phyloP scores from a whole-genome alignment of 768 basidiomycete genomes.

The Boletus vermiculosoides region DNA sequence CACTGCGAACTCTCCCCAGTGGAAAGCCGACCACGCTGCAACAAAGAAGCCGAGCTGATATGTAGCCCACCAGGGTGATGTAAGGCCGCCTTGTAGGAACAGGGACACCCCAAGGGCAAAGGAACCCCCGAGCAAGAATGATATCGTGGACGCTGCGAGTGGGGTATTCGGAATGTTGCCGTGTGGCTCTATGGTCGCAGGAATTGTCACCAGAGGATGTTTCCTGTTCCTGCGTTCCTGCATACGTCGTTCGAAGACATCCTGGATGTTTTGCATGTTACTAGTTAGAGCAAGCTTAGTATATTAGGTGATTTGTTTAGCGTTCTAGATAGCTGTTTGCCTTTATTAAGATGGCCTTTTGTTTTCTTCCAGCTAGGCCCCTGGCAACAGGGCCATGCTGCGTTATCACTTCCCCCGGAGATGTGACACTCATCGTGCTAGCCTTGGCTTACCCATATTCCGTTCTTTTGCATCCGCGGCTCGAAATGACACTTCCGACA shows the following conservation, averaged over 20 bases:
- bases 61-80: constrained; percentile 58
- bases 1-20: constrained; percentile 92
- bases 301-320: not conserved
- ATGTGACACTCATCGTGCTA: constrained; percentile 11
- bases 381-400: constrained; percentile 22
- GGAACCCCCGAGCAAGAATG: constrained; percentile 78
- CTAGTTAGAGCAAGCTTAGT: constrained; percentile 15
- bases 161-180: constrained; percentile 89
- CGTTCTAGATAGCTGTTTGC: constrained; percentile 1
- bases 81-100: constrained; percentile 47
- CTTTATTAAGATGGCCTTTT: constrained; percentile 13
- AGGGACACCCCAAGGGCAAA: constrained; percentile 59
- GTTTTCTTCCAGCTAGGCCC: not conserved
- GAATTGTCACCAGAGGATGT: constrained; percentile 55
- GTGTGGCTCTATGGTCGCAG: constrained; percentile 37
- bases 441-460: not conserved
- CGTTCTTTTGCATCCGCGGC: constrained; percentile 27
- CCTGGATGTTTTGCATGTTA: constrained; percentile 34
- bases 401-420: constrained; percentile 6
- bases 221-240: constrained; percentile 37
- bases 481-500: constrained; percentile 36
- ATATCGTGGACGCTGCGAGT: constrained; percentile 69
- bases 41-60: constrained; percentile 82
- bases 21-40: constrained; percentile 82
- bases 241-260: constrained; percentile 44